Conservation (phyloP, 1,139 yeast genomes). For the Geotrichum carabidarum region DNA sequence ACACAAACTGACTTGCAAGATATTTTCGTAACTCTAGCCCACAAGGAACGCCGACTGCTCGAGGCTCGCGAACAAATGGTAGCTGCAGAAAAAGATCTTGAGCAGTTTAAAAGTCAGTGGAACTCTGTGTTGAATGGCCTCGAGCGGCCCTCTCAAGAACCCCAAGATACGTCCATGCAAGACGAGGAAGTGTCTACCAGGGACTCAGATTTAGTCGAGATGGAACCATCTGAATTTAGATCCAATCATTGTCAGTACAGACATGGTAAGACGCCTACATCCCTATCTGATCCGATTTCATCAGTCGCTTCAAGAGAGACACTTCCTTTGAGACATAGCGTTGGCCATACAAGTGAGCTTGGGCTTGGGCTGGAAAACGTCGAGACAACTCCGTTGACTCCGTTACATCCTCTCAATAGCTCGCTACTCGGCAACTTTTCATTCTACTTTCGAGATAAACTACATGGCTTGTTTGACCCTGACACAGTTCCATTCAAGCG, state of each 20-base stretch:
- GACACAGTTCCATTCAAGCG: not conserved
- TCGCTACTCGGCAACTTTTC: constrained; percentile 10
- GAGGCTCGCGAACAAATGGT: constrained; percentile 35
- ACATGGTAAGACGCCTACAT: constrained; percentile 2
- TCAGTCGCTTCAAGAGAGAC: not conserved
- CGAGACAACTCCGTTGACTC: not conserved
- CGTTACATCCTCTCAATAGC: not conserved
- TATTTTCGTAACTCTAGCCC: constrained; percentile 35
- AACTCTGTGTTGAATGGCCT: constrained; percentile 23
- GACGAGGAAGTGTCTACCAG: not conserved
- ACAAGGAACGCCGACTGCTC: constrained; percentile 37
- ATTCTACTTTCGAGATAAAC: constrained; percentile 5
- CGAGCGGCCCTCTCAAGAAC: not conserved
- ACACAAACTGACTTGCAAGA: constrained; percentile 33
- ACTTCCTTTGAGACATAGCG: constrained; percentile 4
- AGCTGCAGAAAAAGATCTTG: constrained; percentile 30
- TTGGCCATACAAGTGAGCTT: constrained; percentile 13
- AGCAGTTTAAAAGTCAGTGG: constrained; percentile 28
- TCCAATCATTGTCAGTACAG: not conserved
- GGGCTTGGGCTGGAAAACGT: not conserved
- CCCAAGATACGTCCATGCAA: not conserved
- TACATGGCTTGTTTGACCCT: constrained; percentile 6
- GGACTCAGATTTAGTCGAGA: not conserved
- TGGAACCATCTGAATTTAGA: not conserved
- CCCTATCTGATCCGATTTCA: constrained; percentile 1